Percentiles rank a stretch among this genome's conserved stretches.
phyloP scores from a whole-genome alignment of 2,329 filamentous ascomycete species.

The Paraconiothyrium sp. region DNA sequence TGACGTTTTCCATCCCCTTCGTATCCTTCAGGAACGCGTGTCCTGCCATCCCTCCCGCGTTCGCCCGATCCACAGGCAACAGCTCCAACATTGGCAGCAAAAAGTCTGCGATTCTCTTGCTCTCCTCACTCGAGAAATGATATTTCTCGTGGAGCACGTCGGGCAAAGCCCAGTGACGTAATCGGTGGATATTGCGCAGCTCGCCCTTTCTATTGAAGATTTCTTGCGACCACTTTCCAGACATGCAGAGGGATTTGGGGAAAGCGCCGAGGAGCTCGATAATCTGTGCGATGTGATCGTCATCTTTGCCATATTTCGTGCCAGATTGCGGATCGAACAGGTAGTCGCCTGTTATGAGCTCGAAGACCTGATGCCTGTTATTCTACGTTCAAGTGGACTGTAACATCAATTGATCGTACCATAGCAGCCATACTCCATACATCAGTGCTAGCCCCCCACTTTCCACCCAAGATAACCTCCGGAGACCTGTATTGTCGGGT shows the following conservation, averaged over 20 bases:
- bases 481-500: constrained; percentile 96
- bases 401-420: constrained; percentile 66
- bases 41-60: constrained; percentile 93
- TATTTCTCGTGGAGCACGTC: constrained; percentile 97
- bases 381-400: constrained; percentile 1
- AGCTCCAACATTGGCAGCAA: constrained; percentile 91
- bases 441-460: constrained; percentile 99
- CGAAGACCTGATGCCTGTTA: constrained; percentile 76
- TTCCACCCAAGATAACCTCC: constrained; percentile 93
- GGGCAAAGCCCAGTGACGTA: constrained; percentile 93
- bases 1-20: constrained; percentile 84
- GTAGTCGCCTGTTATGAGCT: constrained; percentile 97
- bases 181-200: constrained; percentile 93
- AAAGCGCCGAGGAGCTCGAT: constrained; percentile 96
- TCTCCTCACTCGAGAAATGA: constrained; percentile 87
- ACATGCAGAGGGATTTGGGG: constrained; percentile 88
- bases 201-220: constrained; percentile 99
- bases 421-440: constrained; percentile 99
- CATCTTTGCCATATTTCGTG: constrained; percentile 98
- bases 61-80: constrained; percentile 86
- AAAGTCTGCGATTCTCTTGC: constrained; percentile 81
- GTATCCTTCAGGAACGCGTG: constrained; percentile 86
- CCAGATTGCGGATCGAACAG: constrained; percentile 98
- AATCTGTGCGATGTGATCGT: constrained; percentile 98
- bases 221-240: constrained; percentile 97